A percentile compares a stretch with the other conserved stretches of the same genome.
phyloP scores from a whole-genome alignment of 2,329 filamentous ascomycete genomes.

The Paramyrothecium roridum region DNA sequence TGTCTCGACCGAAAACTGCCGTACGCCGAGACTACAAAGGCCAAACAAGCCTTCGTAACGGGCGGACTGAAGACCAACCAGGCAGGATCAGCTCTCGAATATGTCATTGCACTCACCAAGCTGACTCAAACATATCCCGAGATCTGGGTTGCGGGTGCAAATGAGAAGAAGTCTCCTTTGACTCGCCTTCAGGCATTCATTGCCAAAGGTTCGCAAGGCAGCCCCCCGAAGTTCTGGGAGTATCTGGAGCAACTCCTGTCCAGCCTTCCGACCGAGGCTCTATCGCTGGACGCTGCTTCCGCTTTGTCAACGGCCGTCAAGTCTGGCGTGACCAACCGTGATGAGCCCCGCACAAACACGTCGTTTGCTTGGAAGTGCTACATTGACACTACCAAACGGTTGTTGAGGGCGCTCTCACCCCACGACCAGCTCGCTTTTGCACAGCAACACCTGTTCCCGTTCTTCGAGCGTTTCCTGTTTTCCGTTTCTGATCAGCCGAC shows the following conservation, averaged over 20 bases:
- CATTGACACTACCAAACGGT: conserved; percentile 57
- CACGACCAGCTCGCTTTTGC: conserved; percentile 44
- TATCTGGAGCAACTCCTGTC: conserved; percentile 62
- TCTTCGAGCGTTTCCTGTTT: conserved; percentile 53
- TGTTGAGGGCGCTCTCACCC: conserved; percentile 43
- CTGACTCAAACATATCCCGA: conserved; percentile 64
- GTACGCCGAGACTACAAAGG: conserved; percentile 44
- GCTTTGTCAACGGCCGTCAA: conserved; percentile 66
- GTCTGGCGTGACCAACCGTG: conserved; percentile 67
- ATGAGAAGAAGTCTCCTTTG: conserved; percentile 50
- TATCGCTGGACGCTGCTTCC: conserved; percentile 46
- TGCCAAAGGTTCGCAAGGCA: conserved; percentile 80
- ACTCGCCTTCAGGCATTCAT: conserved; percentile 68
- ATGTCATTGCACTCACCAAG: conserved; percentile 61
- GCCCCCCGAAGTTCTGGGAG: conserved; percentile 69
- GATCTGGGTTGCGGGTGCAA: conserved; percentile 63
- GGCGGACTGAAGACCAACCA: conserved; percentile 74
- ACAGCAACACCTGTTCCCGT: conserved; percentile 47
- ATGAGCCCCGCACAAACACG: conserved; percentile 69
- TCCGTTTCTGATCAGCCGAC: conserved; percentile 35
- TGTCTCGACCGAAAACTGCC: conserved; percentile 48
- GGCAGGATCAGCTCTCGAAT: conserved; percentile 68
- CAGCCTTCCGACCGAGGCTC: conserved; percentile 48
- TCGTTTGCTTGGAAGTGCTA: conserved; percentile 74
- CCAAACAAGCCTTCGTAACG: conserved; percentile 61